Conservation (phyloP, 2,329 filamentous ascomycete genomes). For the Bretziella fagacearum region DNA sequence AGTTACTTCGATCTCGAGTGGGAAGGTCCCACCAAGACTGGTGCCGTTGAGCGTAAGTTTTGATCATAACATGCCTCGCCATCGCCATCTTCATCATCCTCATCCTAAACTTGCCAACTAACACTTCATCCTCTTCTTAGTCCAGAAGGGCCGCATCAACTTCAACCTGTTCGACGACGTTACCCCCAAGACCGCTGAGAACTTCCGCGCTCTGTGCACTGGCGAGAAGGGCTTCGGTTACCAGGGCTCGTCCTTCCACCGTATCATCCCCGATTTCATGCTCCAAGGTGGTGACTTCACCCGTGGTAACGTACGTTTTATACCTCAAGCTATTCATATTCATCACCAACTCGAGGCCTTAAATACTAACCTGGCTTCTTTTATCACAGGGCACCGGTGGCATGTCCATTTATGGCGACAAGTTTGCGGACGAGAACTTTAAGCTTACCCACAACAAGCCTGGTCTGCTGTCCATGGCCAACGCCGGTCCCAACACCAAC, state of each 20-base stretch:
- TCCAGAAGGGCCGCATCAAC: slow-evolving; percentile 61
- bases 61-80: slow-evolving; percentile 6
- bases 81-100: neutral
- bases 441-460: slow-evolving; percentile 51
- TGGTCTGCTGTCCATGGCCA: slow-evolving; percentile 85
- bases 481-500: slow-evolving; percentile 93
- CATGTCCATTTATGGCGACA: slow-evolving; percentile 89
- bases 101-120: slow-evolving; percentile 6
- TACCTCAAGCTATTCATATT: too few species aligned
- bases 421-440: slow-evolving; percentile 93
- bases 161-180: slow-evolving; percentile 75
- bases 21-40: slow-evolving; percentile 39
- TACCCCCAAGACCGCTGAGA: slow-evolving; percentile 74
- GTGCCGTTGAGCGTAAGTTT: slow-evolving; percentile 41
- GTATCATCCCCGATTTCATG: slow-evolving; percentile 87
- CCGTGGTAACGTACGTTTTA: slow-evolving; percentile 59
- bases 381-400: slow-evolving; percentile 73
- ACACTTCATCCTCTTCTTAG: slow-evolving; percentile 27
- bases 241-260: slow-evolving; percentile 72
- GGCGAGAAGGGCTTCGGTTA: slow-evolving; percentile 70
- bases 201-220: slow-evolving; percentile 76
- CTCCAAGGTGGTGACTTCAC: slow-evolving; percentile 94
- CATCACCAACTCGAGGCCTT: neutral
- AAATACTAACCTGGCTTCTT: slow-evolving; percentile 8
- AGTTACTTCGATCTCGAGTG: slow-evolving; percentile 59